A percentile compares a stretch with the other conserved stretches of the same genome.
These are phyloP conservation scores for Fusarium euwallaceae DNA, from an alignment of 2,329 filamentous ascomycete species.

Conservation along the genomic window DNA sequence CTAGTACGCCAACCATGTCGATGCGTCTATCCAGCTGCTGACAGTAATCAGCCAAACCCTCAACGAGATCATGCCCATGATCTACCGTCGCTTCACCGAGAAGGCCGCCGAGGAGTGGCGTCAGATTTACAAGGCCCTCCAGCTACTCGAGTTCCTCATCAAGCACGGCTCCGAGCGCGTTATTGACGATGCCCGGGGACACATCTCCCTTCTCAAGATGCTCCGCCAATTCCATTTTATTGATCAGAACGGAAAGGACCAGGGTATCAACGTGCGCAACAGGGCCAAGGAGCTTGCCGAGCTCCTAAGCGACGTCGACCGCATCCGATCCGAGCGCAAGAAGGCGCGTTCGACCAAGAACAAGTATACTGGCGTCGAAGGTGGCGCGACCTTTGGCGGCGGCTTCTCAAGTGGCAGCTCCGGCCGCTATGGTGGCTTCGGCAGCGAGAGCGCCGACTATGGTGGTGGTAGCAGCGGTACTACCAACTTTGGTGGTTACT, in stretches of 20 bases:
- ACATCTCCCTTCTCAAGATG: constrained; percentile 97
- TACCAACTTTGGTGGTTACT: constrained; percentile 69
- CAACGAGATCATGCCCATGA: constrained; percentile 99
- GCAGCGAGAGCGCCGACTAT: constrained; percentile 84
- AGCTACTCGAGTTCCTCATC: constrained; percentile 95
- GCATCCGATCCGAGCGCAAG: constrained; percentile 85
- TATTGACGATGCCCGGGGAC: constrained; percentile 95
- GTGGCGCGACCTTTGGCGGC: constrained; percentile 74
- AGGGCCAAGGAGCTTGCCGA: constrained; percentile 95
- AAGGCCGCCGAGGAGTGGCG: constrained; percentile 99
- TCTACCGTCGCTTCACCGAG: constrained; percentile 98
- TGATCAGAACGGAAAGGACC: constrained; percentile 95
- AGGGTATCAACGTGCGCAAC: constrained; percentile 97
- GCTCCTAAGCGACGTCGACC: constrained; percentile 91
- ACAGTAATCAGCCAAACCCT: constrained; percentile 80
- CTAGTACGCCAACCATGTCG: constrained; percentile 75
- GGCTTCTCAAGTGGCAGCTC: constrained; percentile 64
- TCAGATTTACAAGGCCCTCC: constrained; percentile 98
- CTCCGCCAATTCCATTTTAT: constrained; percentile 98
- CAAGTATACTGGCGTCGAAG: constrained; percentile 96
- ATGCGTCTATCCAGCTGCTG: constrained; percentile 24
- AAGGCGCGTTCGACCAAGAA: constrained; percentile 91
- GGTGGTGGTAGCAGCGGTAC: constrained; percentile 62
- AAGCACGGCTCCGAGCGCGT: constrained; percentile 98
- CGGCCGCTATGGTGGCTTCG: constrained; percentile 88